Evolutionary conservation across 371 early-diverging fungal genomes (phyloP), one percentile per base, ranked within the genome.

Genomic region (Apophysomyces variabilis): DNA sequence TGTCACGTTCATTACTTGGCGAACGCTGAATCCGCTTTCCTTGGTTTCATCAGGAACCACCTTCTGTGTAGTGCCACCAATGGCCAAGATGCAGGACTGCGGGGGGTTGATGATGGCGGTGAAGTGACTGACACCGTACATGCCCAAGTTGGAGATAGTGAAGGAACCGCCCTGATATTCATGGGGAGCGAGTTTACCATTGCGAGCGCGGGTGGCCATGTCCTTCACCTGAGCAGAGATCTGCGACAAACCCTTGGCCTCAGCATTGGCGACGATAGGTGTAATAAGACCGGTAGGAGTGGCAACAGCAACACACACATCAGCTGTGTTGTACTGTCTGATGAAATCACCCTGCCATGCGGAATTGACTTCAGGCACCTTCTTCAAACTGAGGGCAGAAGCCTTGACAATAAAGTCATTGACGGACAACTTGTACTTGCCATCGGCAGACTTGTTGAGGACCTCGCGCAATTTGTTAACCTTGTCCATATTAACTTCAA

Each of bases 401-500:
- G 99, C 97, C 90, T 98, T 98, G 89, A 97, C 89, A 43, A 98
- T 89, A 74, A 99, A 98, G 83, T 99, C 99, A 77, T 99, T 99
- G 79, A 99, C 93, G 16, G 98, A 96, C 44, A 98, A 82, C 89
- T 97, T 98, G 90, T 90, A 96, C 74, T 93, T 88, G 62, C 94
- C 97, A 66, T 94, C 89, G 38, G 87, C 78, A 35, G 92, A 84
- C 68, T 86, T 87, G 89, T 99, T 99, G 62, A 99, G 85, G 14
- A 89, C 90, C 70, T 93, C 88, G 72, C 99, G 94, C 64, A 98
- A 87, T 83, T 90, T 93, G 80, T 70, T 80, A 67, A 86, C 79
- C 83, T 93, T 92, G 79, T 96, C 96, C 86, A 95, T 93, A 72
- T 92, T 85, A 74, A 95, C 78, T 73, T 94, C 95, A 64, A 89